phyloP scores from a whole-genome alignment of 495 filamentous ascomycete species.

The Ascodesmis nigricans region DNA sequence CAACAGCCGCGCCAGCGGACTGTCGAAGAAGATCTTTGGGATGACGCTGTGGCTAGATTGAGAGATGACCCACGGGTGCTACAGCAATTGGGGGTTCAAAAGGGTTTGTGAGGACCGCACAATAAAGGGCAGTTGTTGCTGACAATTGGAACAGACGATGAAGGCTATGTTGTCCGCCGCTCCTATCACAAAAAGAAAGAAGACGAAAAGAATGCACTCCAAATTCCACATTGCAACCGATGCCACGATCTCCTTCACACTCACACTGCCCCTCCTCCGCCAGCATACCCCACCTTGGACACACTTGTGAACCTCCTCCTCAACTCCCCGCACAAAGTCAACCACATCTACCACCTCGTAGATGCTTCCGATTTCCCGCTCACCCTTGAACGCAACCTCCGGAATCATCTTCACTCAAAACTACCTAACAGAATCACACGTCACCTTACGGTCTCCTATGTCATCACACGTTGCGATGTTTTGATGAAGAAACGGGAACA shows the following conservation, averaged over 20 bases:
- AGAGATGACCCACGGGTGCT: constrained; percentile 24
- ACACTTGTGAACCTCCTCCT: constrained; percentile 60
- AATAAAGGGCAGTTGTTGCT: too few relatives aligned
- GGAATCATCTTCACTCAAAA: constrained; percentile 21
- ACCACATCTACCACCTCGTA: constrained; percentile 92
- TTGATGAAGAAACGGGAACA: constrained; percentile 58
- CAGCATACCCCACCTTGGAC: constrained; percentile 38
- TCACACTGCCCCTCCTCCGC: constrained; percentile 26
- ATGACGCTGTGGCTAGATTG: constrained; percentile 22
- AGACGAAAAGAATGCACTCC: constrained; percentile 1
- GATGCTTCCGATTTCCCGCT: constrained; percentile 95
- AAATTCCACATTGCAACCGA: constrained; percentile 49
- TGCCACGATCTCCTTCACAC: constrained; percentile 69
- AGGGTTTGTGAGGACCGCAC: constrained; percentile 9
- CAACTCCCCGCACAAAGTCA: constrained; percentile 64
- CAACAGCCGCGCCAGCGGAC: background rate
- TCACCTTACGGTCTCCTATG: constrained; percentile 50
- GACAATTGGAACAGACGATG: constrained; percentile 8
- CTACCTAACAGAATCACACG: constrained; percentile 21
- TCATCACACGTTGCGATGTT: constrained; percentile 76
- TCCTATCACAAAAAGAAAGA: constrained; percentile 6
- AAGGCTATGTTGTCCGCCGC: background rate
- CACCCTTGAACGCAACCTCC: constrained; percentile 52
- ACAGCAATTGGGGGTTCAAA: constrained; percentile 25
- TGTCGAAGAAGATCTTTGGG: constrained; percentile 7